phyloP scores from a whole-genome alignment of 441 rosid species.

The Gossypium aridum region DNA sequence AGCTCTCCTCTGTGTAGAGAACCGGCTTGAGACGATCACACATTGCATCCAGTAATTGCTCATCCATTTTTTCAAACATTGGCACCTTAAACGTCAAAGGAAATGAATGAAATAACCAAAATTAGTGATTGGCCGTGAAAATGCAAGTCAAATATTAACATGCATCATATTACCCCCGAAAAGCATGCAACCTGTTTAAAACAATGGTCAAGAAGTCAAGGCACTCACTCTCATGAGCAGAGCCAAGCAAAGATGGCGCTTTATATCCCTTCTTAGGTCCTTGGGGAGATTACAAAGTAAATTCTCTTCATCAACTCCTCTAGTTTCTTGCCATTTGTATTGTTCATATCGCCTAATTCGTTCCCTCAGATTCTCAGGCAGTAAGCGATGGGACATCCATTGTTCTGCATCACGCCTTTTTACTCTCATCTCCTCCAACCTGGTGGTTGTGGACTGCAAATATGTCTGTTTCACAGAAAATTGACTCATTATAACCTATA shows the following conservation, averaged over 20 bases:
- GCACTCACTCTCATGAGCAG: conserved; percentile 57
- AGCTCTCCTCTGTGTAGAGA: conserved; percentile 65
- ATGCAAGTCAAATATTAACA: not conserved
- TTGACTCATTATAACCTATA: not conserved
- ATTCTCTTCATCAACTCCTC: conserved; percentile 65
- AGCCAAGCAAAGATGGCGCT: conserved; percentile 72
- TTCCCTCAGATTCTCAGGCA: conserved; percentile 48
- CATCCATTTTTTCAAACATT: conserved; percentile 66
- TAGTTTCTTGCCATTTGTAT: conserved; percentile 70
- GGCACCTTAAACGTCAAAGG: conserved; percentile 44
- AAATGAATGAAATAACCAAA: not conserved
- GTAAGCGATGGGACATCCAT: conserved; percentile 72
- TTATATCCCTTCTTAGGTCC: conserved; percentile 71
- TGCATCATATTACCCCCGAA: not conserved
- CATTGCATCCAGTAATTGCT: conserved; percentile 56
- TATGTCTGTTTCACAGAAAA: conserved; percentile 39
- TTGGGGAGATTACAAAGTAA: conserved; percentile 60
- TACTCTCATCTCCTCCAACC: conserved; percentile 71
- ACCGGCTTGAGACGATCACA: conserved; percentile 76
- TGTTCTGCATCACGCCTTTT: conserved; percentile 60
- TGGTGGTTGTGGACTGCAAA: conserved; percentile 60
- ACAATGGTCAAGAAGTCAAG: not conserved
- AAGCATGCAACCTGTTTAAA: not conserved
- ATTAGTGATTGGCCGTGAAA: not conserved
- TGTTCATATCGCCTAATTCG: conserved; percentile 56